Evolutionary conservation across 2,329 filamentous ascomycete genomes (phyloP).

Genomic region (Chrysoporthe cubensis): DNA sequence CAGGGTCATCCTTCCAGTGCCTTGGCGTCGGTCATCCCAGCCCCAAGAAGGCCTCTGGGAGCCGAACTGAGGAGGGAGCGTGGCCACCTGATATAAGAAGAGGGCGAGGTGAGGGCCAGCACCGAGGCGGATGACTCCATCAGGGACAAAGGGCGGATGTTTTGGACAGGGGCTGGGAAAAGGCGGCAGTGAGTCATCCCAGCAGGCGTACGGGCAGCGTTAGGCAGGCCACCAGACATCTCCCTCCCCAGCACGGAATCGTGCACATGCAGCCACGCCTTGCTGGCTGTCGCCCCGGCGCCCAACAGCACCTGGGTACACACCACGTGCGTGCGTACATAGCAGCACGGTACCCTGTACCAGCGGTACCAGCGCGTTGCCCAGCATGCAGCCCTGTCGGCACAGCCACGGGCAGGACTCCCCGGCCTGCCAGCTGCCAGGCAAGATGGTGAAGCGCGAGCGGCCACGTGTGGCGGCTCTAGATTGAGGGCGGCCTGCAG

Average conservation of each 20-base stretch:
- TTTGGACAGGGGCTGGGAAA: background rate
- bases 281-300: constrained; percentile 3
- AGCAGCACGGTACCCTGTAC: too few relatives aligned
- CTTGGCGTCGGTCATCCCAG: background rate
- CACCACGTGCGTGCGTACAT: too few relatives aligned
- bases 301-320: background rate
- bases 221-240: background rate
- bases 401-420: background rate
- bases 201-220: background rate
- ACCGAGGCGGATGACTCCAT: constrained; percentile 6
- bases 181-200: background rate
- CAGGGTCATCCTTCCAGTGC: background rate
- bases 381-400: constrained; percentile 12
- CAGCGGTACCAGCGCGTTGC: too few relatives aligned
- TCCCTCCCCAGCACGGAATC: background rate
- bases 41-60: background rate
- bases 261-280: background rate
- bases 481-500: constrained; percentile 16
- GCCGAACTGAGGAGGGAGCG: background rate
- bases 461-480: constrained; percentile 12
- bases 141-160: background rate
- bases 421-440: background rate
- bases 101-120: background rate
- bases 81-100: constrained; percentile 15
- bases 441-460: background rate